phyloP scores from a whole-genome alignment of 2,329 filamentous ascomycete species.

The Raffaelea ambrosiae region DNA sequence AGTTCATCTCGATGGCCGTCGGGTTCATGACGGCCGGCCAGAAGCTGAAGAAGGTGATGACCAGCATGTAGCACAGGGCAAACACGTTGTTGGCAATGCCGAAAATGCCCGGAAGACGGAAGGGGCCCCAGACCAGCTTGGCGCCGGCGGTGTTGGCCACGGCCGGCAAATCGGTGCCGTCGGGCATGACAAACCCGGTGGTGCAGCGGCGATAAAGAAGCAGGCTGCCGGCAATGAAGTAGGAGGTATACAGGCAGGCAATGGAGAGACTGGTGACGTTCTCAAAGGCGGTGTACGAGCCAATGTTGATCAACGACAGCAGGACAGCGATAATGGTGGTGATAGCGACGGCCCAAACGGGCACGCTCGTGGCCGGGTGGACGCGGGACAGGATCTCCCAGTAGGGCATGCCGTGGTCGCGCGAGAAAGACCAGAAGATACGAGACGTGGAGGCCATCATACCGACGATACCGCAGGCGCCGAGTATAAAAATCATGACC shows the following conservation, averaged over 20 bases:
- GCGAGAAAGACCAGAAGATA: constrained; percentile 36
- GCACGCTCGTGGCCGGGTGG: constrained; percentile 24
- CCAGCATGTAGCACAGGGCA: constrained; percentile 33
- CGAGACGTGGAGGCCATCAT: constrained; percentile 50
- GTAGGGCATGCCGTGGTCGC: constrained; percentile 33
- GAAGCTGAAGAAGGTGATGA: constrained; percentile 38
- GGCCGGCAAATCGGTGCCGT: neutral
- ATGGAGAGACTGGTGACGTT: constrained; percentile 43
- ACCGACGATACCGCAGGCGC: constrained; percentile 39
- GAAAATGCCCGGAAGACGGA: constrained; percentile 32
- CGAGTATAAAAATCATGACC: constrained; percentile 37
- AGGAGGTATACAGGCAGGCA: constrained; percentile 40
- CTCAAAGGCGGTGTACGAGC: constrained; percentile 42
- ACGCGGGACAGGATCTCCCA: constrained; percentile 3
- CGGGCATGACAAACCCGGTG: constrained; percentile 24
- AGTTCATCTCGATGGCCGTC: constrained; percentile 36
- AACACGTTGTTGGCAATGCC: constrained; percentile 33
- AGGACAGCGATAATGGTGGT: constrained; percentile 35
- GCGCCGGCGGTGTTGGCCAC: neutral
- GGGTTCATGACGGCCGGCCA: constrained; percentile 32
- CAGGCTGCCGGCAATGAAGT: constrained; percentile 38
- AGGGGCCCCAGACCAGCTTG: constrained; percentile 13
- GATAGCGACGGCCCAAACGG: constrained; percentile 36
- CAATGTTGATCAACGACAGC: constrained; percentile 41
- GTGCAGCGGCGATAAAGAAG: constrained; percentile 30